These are phyloP conservation scores for Dendrobium catenatum DNA, from an alignment of 106 monocot genomes.

Conservation along the genomic window DNA sequence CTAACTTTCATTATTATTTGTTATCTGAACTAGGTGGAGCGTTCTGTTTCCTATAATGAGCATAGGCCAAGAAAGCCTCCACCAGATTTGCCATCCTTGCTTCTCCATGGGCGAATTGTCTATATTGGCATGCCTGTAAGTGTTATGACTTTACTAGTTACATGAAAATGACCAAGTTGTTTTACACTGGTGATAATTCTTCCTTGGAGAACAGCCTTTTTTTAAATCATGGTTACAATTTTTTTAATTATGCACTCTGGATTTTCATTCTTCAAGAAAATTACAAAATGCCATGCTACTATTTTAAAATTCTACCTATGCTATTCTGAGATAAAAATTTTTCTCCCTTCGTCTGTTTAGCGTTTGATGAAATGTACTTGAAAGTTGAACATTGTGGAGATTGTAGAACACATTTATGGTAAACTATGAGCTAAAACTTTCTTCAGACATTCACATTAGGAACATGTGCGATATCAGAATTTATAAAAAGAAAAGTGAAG, in stretches of 20 bases:
- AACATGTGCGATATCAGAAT: neutral
- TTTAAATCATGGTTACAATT: neutral
- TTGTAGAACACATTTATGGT: neutral
- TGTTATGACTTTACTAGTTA: constrained; percentile 5
- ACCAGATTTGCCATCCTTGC: constrained; percentile 86
- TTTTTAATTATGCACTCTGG: neutral
- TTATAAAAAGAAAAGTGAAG: neutral
- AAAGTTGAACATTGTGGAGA: neutral
- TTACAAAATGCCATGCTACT: neutral
- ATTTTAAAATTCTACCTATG: neutral
- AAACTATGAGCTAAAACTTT: neutral
- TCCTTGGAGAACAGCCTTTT: neutral
- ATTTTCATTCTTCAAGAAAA: neutral
- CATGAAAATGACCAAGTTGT: neutral
- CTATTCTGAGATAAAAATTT: neutral
- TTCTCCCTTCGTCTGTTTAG: neutral
- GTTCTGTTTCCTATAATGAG: constrained; percentile 77
- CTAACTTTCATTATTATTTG: neutral
- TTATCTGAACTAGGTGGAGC: constrained; percentile 54
- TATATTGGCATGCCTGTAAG: constrained; percentile 94
- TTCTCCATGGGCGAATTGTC: constrained; percentile 76
- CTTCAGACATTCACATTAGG: neutral
- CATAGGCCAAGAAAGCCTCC: constrained; percentile 91
- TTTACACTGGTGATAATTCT: neutral
- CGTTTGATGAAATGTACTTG: neutral